Evolutionary conservation across 2,329 filamentous ascomycete species (phyloP).

Genomic region (Fusarium ambrosium): DNA sequence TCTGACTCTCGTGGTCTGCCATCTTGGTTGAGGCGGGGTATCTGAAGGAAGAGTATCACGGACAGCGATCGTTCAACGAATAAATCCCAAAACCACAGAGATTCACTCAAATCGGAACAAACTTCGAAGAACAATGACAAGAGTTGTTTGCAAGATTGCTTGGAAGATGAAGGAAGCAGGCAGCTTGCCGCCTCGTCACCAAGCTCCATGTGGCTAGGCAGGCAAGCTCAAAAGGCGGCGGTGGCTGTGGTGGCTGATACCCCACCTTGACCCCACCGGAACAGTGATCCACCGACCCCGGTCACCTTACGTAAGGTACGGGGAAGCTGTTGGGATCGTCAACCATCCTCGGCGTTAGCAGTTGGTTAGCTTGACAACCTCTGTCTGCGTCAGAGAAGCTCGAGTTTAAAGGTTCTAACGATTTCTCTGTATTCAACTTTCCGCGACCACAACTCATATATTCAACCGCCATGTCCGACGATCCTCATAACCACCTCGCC

Average conservation of each 20-base stretch:
- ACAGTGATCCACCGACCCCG: slow-evolving; percentile 49
- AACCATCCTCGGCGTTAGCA: slow-evolving; percentile 34
- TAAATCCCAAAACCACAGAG: neutral
- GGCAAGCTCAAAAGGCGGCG: slow-evolving; percentile 17
- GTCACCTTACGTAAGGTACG: slow-evolving; percentile 44
- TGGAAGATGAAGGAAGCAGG: slow-evolving; percentile 36
- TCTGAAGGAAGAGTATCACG: neutral
- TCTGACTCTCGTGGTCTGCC: slow-evolving; percentile 48
- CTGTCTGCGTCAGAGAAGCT: neutral
- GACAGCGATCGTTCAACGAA: neutral
- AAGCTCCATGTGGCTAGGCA: slow-evolving; percentile 40
- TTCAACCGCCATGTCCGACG: slow-evolving; percentile 64
- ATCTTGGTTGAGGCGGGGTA: slow-evolving; percentile 48
- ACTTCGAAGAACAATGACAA: neutral
- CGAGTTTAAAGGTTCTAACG: neutral
- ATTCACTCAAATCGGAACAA: neutral
- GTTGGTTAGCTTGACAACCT: slow-evolving; percentile 24
- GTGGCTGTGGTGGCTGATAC: slow-evolving; percentile 42
- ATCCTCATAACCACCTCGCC: slow-evolving; percentile 68
- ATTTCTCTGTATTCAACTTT: neutral
- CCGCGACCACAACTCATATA: neutral
- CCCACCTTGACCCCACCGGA: slow-evolving; percentile 48
- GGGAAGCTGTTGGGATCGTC: slow-evolving; percentile 39
- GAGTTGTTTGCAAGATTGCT: slow-evolving; percentile 5
- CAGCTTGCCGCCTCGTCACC: slow-evolving; percentile 49